A percentile compares a stretch with the other conserved stretches of the same genome.
Evolutionary conservation across 2,329 filamentous ascomycete species (phyloP).

Genomic region (Parascedosporium putredinis): DNA sequence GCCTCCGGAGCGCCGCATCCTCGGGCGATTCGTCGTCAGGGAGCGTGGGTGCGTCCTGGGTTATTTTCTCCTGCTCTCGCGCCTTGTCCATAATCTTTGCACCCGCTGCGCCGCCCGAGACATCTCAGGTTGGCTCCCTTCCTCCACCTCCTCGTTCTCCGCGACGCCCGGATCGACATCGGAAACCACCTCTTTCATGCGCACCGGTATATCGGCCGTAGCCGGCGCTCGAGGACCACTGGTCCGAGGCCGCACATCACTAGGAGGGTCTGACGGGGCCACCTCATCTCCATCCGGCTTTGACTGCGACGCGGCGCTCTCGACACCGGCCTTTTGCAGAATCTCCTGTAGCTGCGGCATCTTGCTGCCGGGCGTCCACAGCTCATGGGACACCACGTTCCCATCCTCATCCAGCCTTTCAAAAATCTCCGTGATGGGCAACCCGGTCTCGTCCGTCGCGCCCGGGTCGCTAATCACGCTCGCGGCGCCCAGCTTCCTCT

Average conservation of each 20-base stretch:
- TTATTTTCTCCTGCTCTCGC: constrained; percentile 40
- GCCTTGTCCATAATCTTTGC: constrained; percentile 46
- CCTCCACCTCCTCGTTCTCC: too few relatives aligned
- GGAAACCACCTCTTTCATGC: constrained; percentile 53
- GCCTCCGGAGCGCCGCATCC: constrained; percentile 66
- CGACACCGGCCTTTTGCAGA: constrained; percentile 65
- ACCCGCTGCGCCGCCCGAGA: constrained; percentile 33
- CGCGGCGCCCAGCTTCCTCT: constrained; percentile 42
- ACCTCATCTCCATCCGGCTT: not conserved
- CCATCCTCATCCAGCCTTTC: constrained; percentile 88
- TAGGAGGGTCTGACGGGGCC: not conserved
- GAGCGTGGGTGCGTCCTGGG: constrained; percentile 41
- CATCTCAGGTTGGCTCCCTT: constrained; percentile 1
- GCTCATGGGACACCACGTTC: constrained; percentile 62
- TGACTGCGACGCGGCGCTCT: not conserved
- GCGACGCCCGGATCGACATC: constrained; percentile 22
- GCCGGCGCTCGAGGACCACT: constrained; percentile 14
- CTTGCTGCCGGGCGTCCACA: constrained; percentile 57
- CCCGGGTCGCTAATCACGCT: constrained; percentile 7
- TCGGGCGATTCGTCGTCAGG: constrained; percentile 69
- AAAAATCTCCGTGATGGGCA: constrained; percentile 76
- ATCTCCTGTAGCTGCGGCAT: constrained; percentile 60
- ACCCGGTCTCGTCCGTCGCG: constrained; percentile 49
- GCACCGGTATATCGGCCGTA: constrained; percentile 30
- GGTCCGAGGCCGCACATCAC: not conserved